A percentile compares a stretch with the other conserved stretches of the same genome.
Evolutionary conservation across 805 yeast species (phyloP).

Genomic region (Metschnikowia sp.): DNA sequence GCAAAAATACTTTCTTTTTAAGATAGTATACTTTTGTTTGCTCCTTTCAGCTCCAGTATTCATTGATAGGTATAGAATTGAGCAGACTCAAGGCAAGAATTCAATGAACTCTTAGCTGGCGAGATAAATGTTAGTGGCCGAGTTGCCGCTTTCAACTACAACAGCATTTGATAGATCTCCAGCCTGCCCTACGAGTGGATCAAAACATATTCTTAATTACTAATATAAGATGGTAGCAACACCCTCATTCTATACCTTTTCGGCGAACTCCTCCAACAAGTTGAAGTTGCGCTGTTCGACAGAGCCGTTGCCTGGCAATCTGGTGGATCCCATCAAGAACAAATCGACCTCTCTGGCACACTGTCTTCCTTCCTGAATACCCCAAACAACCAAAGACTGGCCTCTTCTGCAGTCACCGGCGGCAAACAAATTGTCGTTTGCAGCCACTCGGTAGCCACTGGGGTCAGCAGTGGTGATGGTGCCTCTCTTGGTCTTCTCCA

Average conservation of each 20-base stretch:
- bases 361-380: conserved; percentile 98
- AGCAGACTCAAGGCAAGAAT: too few species aligned
- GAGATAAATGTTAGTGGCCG: too few species aligned
- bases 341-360: conserved; percentile 93
- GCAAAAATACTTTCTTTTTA: too few species aligned
- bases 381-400: conserved; percentile 97
- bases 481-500: conserved; percentile 76
- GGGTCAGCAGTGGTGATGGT: conserved; percentile 66
- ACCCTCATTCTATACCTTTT: conserved; percentile 40
- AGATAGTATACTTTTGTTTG: too few species aligned
- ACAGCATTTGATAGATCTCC: too few species aligned
- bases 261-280: conserved; percentile 72
- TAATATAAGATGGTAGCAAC: background rate
- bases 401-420: conserved; percentile 99
- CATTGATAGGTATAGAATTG: too few species aligned
- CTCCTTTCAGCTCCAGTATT: too few species aligned
- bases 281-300: conserved; percentile 81
- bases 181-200: too few species aligned
- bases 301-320: conserved; percentile 92
- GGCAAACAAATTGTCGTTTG: conserved; percentile 71
- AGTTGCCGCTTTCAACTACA: too few species aligned
- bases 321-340: conserved; percentile 70
- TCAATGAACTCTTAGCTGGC: too few species aligned
- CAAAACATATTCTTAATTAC: too few species aligned
- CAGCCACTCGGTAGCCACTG: conserved; percentile 61